Base-by-base conservation (phyloP, 2,329 filamentous ascomycete species). In the Ceratocystis lukuohia region DNA sequence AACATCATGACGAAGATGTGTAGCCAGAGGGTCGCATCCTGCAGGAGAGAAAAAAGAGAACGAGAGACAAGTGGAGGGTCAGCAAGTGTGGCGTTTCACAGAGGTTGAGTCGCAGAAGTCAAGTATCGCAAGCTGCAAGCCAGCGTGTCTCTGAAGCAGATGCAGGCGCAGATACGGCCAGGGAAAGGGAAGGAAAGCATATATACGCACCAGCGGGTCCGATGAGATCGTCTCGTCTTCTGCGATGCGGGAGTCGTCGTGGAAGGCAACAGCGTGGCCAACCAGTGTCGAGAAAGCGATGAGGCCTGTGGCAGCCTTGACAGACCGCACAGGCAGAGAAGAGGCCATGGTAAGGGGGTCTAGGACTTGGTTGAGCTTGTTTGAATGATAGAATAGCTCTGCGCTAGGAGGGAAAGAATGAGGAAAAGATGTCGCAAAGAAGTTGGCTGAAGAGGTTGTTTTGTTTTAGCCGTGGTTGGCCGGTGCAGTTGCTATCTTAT, bases 1-100 rank as follows among this genome's bases (percentile, higher is more conserved):
- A 94, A 73, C 74, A 86, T 88, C 81, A 96, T 92, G 59, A 96
- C 76, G 68, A 96, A 81, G 72, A 99, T 97, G 77, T 99, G 94
- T 71, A 88, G 81, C 94, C 94, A 99, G 84, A 99, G 77, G 72
- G 86, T 90, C 53, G 86, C 82, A 75, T 97, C 94, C 83, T 86
- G 15, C 17, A 20, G 15, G 33, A 57, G 10, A 41, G 17, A 4
- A 20, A 25, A 41, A 37, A 65, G 20, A 25, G 44, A 41, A 22
- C 59, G 30, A 25, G 44, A 63, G 22, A 50, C 3, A 62, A 30
- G 1, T n/a, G 8, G 22, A 33, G 64, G 20, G 28, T 63, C 5
- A 48, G 41, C n/a, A 59, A 59, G 50, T 65, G 25, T 45, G 45
- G 50, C 41, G 46, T 59, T 59, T 37, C 56, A 59, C 56, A 8